A percentile compares a stretch with the other conserved stretches of the same genome.
Evolutionary conservation across 2,329 filamentous ascomycete genomes (phyloP).

Genomic region (Epichloe hybrida): DNA sequence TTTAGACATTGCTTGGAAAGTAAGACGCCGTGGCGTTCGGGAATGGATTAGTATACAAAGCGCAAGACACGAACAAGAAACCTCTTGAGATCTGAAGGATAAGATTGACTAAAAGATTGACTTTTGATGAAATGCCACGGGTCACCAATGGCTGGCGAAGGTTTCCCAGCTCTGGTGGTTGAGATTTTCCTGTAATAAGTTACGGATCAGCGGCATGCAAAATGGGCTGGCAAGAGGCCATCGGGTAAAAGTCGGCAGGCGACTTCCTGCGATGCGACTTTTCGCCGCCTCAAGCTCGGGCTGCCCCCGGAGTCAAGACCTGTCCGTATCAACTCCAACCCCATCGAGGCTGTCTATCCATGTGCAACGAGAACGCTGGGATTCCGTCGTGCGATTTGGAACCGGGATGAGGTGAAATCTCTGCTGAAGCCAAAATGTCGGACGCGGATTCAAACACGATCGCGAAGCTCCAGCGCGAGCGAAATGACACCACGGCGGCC

Average conservation of each 20-base stretch:
- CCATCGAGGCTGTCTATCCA: conserved; percentile 17
- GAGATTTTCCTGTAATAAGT: neutral
- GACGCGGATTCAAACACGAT: conserved; percentile 80
- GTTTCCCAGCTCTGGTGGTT: neutral
- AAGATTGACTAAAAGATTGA: too few relatives aligned
- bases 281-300: conserved; percentile 16
- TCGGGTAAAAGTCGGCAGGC: conserved; percentile 21
- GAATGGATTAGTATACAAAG: too few relatives aligned
- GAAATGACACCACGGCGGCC: conserved; percentile 63
- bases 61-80: too few relatives aligned
- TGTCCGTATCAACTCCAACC: conserved; percentile 9
- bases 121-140: too few relatives aligned
- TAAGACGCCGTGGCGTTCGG: neutral
- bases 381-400: conserved; percentile 24
- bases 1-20: neutral
- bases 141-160: neutral
- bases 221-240: neutral
- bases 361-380: conserved; percentile 22
- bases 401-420: conserved; percentile 27
- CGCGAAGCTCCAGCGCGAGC: conserved; percentile 81
- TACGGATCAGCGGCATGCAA: neutral
- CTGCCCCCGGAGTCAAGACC: neutral
- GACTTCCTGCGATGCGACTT: conserved; percentile 11
- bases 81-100: too few relatives aligned
- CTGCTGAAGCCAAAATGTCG: conserved; percentile 41